These are phyloP conservation scores for Solanum rostratum DNA, from an alignment of 257 asterid genomes.

Conservation along the genomic window DNA sequence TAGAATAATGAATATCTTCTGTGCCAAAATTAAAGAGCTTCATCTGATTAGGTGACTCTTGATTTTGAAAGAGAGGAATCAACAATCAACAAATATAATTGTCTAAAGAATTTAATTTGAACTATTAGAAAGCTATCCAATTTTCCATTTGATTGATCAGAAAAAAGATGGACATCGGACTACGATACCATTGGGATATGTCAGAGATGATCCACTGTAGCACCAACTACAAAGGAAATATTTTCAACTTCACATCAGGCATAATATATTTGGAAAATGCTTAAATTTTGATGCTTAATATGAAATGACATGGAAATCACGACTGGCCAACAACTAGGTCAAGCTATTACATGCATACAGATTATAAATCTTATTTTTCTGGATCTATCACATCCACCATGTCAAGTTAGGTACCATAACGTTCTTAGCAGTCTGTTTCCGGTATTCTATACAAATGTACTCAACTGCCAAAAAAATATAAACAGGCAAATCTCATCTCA, in stretches of 20 bases:
- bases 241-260: background rate
- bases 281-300: background rate
- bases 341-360: background rate
- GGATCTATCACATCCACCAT: background rate
- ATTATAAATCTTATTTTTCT: background rate
- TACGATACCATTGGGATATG: background rate
- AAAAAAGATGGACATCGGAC: background rate
- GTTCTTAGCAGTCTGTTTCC: background rate
- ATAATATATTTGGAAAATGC: background rate
- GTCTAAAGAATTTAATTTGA: background rate
- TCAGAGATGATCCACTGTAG: too few relatives aligned
- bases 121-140: background rate
- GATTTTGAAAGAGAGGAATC: background rate
- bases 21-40: background rate
- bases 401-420: background rate
- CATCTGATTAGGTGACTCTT: background rate
- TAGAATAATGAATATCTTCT: background rate
- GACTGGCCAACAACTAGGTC: background rate
- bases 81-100: background rate
- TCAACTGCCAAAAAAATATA: background rate
- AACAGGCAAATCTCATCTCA: background rate
- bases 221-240: background rate
- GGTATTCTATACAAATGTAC: background rate
- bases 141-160: background rate
- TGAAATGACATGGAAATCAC: background rate